Evolutionary conservation across 306 rosid species (phyloP).

Genomic region (Trichosanthes truncata): DNA sequence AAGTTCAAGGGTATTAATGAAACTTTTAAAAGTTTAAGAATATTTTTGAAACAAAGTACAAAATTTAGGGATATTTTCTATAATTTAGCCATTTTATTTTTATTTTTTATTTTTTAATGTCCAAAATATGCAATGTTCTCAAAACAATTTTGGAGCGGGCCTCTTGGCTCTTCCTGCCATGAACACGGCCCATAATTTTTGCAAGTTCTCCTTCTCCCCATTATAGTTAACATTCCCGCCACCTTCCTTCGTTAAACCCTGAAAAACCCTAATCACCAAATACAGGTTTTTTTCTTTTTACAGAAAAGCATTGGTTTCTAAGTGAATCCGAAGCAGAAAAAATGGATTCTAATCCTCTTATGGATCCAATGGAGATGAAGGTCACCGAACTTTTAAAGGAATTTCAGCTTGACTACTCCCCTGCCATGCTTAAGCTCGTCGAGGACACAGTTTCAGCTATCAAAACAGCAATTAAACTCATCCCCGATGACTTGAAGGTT

Average conservation of each 20-base stretch:
- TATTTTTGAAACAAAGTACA: no score
- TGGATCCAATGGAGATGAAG: constrained; percentile 49
- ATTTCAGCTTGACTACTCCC: constrained; percentile 32
- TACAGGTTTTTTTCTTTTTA: neutral
- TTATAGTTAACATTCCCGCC: constrained; percentile 13
- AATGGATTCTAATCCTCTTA: constrained; percentile 15
- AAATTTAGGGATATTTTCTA: no score
- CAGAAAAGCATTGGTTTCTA: neutral
- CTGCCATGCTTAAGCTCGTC: constrained; percentile 30
- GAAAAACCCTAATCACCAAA: constrained; percentile 17
- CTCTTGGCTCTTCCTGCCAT: neutral
- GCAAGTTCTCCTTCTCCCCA: neutral
- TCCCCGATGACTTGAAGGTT: constrained; percentile 55
- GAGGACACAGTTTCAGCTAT: constrained; percentile 47
- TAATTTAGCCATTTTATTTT: no score
- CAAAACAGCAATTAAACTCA: constrained; percentile 33
- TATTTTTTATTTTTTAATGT: no score
- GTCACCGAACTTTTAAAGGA: constrained; percentile 57
- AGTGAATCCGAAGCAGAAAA: neutral
- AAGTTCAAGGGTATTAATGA: no score
- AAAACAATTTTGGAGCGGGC: neutral
- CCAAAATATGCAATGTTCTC: neutral
- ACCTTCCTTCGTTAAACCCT: constrained; percentile 19
- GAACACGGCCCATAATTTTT: neutral
- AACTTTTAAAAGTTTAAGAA: no score